phyloP scores from a whole-genome alignment of 225 moss, liverwort and hornwort genomes.

The Straminergon stramineum region DNA sequence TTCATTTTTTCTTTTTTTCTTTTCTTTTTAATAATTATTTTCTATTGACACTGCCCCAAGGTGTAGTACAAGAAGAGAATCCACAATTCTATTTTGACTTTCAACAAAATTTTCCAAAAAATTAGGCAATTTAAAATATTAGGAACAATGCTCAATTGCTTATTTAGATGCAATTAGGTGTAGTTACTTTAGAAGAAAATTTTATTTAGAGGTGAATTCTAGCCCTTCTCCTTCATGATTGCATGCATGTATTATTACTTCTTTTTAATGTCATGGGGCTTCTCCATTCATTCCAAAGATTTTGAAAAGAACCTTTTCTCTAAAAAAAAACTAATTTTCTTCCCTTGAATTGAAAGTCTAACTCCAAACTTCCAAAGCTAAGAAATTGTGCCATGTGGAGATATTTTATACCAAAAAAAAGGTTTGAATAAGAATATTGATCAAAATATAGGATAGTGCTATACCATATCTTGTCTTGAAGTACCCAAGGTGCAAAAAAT shows the following conservation, averaged over 20 bases:
- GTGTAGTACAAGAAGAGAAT: not conserved
- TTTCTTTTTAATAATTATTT: too few relatives aligned
- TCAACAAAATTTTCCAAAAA: not conserved
- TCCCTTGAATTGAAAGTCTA: rapidly evolving
- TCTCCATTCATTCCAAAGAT: not conserved
- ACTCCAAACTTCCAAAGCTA: not conserved
- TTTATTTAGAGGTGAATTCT: not conserved
- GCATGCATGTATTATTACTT: too few relatives aligned
- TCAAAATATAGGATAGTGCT: not conserved
- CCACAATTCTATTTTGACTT: rapidly evolving
- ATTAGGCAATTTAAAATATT: not conserved
- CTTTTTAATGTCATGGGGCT: not conserved
- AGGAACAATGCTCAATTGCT: not conserved
- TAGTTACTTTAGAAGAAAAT: not conserved
- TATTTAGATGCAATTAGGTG: not conserved
- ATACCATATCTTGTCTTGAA: not conserved
- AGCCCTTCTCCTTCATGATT: too few relatives aligned
- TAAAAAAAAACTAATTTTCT: not conserved
- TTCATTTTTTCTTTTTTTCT: too few relatives aligned
- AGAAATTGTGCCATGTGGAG: rapidly evolving
- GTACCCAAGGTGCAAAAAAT: not conserved
- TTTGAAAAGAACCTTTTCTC: not conserved
- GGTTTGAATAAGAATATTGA: not conserved
- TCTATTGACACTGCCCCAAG: too few relatives aligned
- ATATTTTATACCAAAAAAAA: not conserved